Conservation (phyloP, 192 early-diverging fungal genomes). For the Thamnidium elegans region DNA sequence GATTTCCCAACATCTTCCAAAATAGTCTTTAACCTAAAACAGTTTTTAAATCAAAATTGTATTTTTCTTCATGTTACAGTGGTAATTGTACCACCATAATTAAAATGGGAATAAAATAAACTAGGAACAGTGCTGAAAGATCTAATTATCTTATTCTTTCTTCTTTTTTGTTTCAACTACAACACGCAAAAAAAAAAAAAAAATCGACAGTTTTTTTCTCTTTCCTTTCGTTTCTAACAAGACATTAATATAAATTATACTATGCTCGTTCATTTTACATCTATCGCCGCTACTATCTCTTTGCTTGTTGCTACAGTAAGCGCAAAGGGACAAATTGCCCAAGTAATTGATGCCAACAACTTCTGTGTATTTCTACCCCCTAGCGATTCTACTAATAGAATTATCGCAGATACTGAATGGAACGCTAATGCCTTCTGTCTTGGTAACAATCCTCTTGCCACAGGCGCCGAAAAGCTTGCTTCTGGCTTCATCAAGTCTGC, state of each 20-base stretch:
- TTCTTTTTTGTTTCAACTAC: too few species aligned
- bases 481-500: constrained; percentile 42
- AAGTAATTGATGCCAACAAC: constrained; percentile 31
- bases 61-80: too few species aligned
- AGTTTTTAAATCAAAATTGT: too few species aligned
- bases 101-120: too few species aligned
- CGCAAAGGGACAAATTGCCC: constrained; percentile 26
- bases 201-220: too few species aligned
- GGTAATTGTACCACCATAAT: too few species aligned
- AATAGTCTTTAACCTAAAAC: too few species aligned
- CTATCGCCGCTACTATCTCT: not conserved
- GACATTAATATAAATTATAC: not conserved
- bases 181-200: too few species aligned
- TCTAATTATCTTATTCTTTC: too few species aligned
- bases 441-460: constrained; percentile 31
- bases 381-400: constrained; percentile 21
- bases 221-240: too few species aligned
- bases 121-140: too few species aligned
- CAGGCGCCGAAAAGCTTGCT: constrained; percentile 35
- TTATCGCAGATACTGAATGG: constrained; percentile 42
- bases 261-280: constrained; percentile 4
- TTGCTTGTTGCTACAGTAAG: not conserved
- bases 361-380: constrained; percentile 46
- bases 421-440: constrained; percentile 45
- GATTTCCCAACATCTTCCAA: too few species aligned